Base-by-base conservation (phyloP, 1,284 basidiomycete species). In the Caloboletus firmus region DNA sequence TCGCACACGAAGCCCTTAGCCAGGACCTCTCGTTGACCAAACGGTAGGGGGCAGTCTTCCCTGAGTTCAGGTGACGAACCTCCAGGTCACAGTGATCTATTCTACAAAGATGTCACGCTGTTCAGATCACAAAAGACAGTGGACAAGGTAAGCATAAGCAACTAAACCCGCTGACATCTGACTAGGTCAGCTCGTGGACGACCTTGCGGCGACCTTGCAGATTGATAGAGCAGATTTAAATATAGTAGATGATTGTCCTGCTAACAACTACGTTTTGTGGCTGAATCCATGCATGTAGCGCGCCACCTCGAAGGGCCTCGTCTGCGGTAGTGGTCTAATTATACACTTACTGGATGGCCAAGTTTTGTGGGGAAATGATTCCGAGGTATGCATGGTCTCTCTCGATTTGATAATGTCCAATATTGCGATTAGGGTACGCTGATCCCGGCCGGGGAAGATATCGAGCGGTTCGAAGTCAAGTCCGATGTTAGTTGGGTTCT, bases 231-330 rank as follows among this genome's bases (percentile, higher is more conserved):
- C 81, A 7, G 87, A 93, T 63, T 76, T 97, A 52, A 86, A 89
- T 63, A 84, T 97, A 31, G 93, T 93, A 59, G 5, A 24, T 3
- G 5, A 64, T 79, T 66, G 20, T 15, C 40, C 45, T 34, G 18
- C 45, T 30, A 45, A 13, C 22, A 42, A 36, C 24, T 37, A n/a
- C 6, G 22, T 28, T 49, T 42, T 45, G 52, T 56, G 20, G 55
- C 51, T 60, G 28, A 57, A 57, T 26, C 6, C 1, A 15, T 51
- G 40, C 31, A 50, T 53, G 37, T 61, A 95, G 93, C 82, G 90
- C 47, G 93, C 95, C 1, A 83, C 93, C 0, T 82, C 91, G 0
- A 96, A 97, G 70, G 95, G 95, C 0, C 79, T 96, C 11, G 76
- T 95, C 37, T 86, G 83, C 45, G 90, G 93, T 0, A 76, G 79